Evolutionary conservation across 108 stramenopile species (phyloP).

Genomic region (Nannochloropsis salina): DNA sequence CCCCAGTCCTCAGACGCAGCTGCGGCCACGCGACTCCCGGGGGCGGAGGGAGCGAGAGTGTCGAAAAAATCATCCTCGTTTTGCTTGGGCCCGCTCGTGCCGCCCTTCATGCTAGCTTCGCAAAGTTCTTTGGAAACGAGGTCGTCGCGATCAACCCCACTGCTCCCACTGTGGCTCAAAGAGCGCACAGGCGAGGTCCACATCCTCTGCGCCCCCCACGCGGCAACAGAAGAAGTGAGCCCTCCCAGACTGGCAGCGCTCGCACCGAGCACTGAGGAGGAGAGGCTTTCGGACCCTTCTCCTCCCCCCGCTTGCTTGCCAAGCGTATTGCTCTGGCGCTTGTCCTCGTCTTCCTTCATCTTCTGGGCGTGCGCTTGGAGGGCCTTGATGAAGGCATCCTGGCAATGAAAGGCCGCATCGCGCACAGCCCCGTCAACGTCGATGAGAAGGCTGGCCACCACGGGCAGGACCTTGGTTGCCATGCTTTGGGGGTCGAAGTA

Average conservation of each 20-base stretch:
- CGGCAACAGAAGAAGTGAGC: not conserved
- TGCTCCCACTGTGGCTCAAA: not conserved
- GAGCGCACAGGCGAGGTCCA: not conserved
- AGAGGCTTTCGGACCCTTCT: not conserved
- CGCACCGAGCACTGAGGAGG: not conserved
- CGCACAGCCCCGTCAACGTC: not conserved
- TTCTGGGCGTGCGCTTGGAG: not conserved
- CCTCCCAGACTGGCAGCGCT: not conserved
- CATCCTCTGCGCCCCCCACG: constrained; percentile 2
- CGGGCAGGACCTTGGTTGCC: constrained; percentile 8
- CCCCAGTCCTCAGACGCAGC: not conserved
- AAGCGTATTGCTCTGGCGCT: not conserved
- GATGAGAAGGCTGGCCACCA: not conserved
- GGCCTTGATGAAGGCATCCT: not conserved
- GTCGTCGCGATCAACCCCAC: not conserved
- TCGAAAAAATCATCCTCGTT: constrained; percentile 9
- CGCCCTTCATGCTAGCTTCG: no score
- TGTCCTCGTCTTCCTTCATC: constrained; percentile 3
- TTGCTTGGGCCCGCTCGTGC: not conserved
- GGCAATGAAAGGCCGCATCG: not conserved
- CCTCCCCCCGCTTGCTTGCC: not conserved
- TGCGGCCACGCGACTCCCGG: not conserved
- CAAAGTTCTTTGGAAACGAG: not conserved
- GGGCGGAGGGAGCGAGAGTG: not conserved
- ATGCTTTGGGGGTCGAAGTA: constrained; percentile 22